A percentile compares a stretch with the other conserved stretches of the same genome.
These are phyloP conservation scores for Boletales sp. DNA, from an alignment of 768 basidiomycete species.

Conservation along the genomic window DNA sequence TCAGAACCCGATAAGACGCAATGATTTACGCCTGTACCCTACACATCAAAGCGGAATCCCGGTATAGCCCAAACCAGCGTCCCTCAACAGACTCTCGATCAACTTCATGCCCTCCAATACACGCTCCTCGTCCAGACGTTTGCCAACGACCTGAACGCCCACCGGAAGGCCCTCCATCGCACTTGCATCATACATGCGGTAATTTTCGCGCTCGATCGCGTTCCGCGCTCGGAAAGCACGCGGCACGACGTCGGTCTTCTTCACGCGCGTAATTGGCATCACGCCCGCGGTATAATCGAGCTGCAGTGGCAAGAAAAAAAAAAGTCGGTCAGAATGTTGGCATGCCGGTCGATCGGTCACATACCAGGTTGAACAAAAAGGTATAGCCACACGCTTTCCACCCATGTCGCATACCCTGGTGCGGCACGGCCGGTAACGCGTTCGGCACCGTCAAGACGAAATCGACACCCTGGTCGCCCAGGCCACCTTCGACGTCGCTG, in stretches of 20 bases:
- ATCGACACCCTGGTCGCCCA: slow-evolving; percentile 47
- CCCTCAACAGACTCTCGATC: slow-evolving; percentile 29
- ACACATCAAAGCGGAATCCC: slow-evolving; percentile 9
- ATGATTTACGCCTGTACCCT: no score
- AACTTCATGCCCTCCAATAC: slow-evolving; percentile 45
- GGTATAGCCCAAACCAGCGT: slow-evolving; percentile 20
- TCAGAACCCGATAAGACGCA: no score
- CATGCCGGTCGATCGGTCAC: slow-evolving; percentile 9
- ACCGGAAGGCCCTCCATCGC: slow-evolving; percentile 46
- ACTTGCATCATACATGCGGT: slow-evolving; percentile 38
- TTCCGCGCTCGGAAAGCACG: slow-evolving; percentile 29
- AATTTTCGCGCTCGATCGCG: slow-evolving; percentile 37
- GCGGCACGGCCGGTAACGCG: slow-evolving; percentile 56
- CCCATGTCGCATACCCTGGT: slow-evolving; percentile 50
- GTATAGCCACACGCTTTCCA: slow-evolving; percentile 61
- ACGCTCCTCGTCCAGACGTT: slow-evolving; percentile 45
- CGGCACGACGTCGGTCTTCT: slow-evolving; percentile 31
- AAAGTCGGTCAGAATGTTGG: not conserved
- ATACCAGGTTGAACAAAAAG: slow-evolving; percentile 63
- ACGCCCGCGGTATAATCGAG: slow-evolving; percentile 45
- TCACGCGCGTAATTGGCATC: slow-evolving; percentile 42
- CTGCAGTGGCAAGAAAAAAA: slow-evolving; percentile 14
- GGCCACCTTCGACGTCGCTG: slow-evolving; percentile 17
- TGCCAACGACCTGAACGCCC: slow-evolving; percentile 41
- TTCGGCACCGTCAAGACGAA: slow-evolving; percentile 62